phyloP scores from a whole-genome alignment of 108 stramenopile genomes.

The Fistulifera pelliculosa region DNA sequence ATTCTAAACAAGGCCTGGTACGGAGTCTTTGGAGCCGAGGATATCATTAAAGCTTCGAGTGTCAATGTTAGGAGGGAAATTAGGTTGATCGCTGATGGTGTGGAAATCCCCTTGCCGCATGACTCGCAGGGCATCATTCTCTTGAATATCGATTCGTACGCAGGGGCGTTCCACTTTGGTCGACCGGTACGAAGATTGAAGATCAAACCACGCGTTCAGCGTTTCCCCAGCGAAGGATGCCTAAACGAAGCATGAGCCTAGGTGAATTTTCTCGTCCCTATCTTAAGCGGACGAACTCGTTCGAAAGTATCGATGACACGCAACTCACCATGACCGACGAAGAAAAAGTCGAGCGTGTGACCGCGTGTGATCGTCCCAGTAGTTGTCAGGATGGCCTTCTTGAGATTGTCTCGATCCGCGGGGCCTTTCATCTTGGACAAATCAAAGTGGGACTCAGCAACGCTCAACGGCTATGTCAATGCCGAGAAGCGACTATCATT shows the following conservation, averaged over 20 bases:
- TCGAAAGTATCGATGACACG: constrained; percentile 57
- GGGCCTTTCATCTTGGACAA: constrained; percentile 81
- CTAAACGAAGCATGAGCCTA: background rate
- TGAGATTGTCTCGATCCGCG: constrained; percentile 78
- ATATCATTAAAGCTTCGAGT: constrained; percentile 57
- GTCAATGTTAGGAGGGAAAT: constrained; percentile 67
- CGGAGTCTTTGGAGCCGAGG: constrained; percentile 81
- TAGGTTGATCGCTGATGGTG: constrained; percentile 74
- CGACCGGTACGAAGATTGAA: constrained; percentile 34
- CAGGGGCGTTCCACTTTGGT: constrained; percentile 82
- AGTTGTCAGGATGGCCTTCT: constrained; percentile 82
- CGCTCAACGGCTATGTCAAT: constrained; percentile 72
- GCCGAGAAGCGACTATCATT: constrained; percentile 53
- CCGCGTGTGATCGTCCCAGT: constrained; percentile 56
- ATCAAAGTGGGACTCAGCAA: constrained; percentile 79
- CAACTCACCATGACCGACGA: constrained; percentile 23
- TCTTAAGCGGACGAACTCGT: constrained; percentile 6
- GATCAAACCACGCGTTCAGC: background rate
- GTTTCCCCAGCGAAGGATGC: background rate
- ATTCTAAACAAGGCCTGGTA: constrained; percentile 88
- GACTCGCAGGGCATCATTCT: constrained; percentile 86
- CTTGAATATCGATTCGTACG: constrained; percentile 85
- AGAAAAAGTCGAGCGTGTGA: constrained; percentile 38
- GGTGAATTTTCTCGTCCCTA: background rate
- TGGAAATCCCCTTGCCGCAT: constrained; percentile 69